A percentile compares a stretch with the other conserved stretches of the same genome.
Conservation (phyloP, 2,329 filamentous ascomycete genomes). For the Rugonectria rugulosa region DNA sequence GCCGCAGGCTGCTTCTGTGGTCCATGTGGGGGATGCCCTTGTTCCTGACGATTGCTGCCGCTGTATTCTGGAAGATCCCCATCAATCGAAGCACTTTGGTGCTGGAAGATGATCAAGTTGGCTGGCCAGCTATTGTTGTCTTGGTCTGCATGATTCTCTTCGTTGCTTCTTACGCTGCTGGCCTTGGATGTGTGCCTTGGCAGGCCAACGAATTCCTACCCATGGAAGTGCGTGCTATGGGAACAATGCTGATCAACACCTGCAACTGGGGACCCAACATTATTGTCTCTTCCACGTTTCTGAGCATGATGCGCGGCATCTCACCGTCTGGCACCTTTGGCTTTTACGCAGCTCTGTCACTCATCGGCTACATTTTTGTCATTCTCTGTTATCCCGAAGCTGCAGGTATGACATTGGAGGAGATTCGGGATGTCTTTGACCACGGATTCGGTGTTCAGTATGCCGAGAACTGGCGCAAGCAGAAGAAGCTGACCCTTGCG, state of each 20-base stretch:
- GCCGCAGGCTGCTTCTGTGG: slow-evolving; percentile 24
- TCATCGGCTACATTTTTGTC: slow-evolving; percentile 42
- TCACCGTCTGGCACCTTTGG: slow-evolving; percentile 26
- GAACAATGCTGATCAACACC: slow-evolving; percentile 54
- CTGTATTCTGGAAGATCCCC: slow-evolving; percentile 21
- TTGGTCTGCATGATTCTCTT: slow-evolving; percentile 32
- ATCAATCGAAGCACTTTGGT: slow-evolving; percentile 20
- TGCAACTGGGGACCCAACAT: slow-evolving; percentile 52
- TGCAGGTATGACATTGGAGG: slow-evolving; percentile 60
- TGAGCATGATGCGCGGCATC: slow-evolving; percentile 30
- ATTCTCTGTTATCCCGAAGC: slow-evolving; percentile 59
- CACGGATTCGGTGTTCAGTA: slow-evolving; percentile 52
- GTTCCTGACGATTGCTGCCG: slow-evolving; percentile 23
- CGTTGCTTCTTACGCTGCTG: slow-evolving; percentile 33
- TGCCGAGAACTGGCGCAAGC: slow-evolving; percentile 28
- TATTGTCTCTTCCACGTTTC: slow-evolving; percentile 24
- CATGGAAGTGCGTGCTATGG: slow-evolving; percentile 53
- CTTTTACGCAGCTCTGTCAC: slow-evolving; percentile 24
- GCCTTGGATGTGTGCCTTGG: slow-evolving; percentile 31
- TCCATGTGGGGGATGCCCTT: slow-evolving; percentile 32
- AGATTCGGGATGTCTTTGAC: slow-evolving; percentile 56
- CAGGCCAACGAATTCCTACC: slow-evolving; percentile 34
- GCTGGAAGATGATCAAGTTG: slow-evolving; percentile 20
- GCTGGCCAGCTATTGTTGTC: slow-evolving; percentile 25
- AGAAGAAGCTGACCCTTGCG: slow-evolving; percentile 16